Conservation (phyloP, 306 rosid species). For the Acmispon strigosus region DNA sequence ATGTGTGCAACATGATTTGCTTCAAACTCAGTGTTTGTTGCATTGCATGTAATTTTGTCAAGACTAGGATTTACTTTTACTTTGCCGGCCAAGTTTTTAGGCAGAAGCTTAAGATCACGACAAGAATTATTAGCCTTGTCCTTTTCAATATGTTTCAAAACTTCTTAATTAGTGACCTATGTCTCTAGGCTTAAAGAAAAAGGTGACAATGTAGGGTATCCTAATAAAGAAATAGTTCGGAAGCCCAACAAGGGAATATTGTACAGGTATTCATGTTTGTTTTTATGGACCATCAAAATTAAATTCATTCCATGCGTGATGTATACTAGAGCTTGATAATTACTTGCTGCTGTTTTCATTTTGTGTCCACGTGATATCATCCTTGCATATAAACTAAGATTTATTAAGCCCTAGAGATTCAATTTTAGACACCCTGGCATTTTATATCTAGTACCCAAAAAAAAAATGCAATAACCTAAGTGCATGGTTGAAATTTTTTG, state of each 20-base stretch:
- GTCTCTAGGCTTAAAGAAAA: conserved; percentile 32
- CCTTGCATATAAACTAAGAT: conserved; percentile 2
- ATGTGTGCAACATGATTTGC: conserved; percentile 8
- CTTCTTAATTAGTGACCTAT: conserved; percentile 3
- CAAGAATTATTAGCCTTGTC: not conserved
- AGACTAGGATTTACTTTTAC: not conserved
- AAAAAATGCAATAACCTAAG: conserved; percentile 1
- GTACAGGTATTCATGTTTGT: conserved; percentile 26
- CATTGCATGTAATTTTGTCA: conserved; percentile 17
- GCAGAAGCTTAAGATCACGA: not conserved
- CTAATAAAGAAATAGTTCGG: conserved; percentile 26
- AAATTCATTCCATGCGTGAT: conserved; percentile 5
- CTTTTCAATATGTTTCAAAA: conserved; percentile 26
- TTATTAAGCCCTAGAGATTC: conserved; percentile 15
- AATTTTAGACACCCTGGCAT: conserved; percentile 17
- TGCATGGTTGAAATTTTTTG: too few species aligned
- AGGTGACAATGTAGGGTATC: conserved; percentile 31
- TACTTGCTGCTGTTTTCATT: not conserved
- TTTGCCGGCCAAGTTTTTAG: not conserved
- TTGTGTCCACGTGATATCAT: conserved; percentile 7
- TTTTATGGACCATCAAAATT: not conserved
- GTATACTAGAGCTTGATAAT: not conserved
- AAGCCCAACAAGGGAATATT: conserved; percentile 27
- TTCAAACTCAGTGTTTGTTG: not conserved
- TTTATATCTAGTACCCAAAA: not conserved